Percentiles rank a stretch among this genome's conserved stretches.
Conservation (phyloP, 495 filamentous ascomycete genomes). For the Neurospora africana region DNA sequence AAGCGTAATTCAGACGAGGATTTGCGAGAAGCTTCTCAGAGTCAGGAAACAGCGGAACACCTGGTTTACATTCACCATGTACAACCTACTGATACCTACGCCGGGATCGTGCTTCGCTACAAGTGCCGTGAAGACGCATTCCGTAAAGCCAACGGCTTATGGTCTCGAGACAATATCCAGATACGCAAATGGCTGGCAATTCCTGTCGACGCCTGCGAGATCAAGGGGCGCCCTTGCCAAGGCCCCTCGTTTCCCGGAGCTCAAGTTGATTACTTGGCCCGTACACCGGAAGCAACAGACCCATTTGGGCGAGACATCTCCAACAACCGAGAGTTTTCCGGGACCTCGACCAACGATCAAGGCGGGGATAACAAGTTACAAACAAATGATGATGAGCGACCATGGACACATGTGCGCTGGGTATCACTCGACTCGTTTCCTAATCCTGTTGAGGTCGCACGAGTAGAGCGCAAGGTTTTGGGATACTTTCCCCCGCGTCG, state of each 20-base stretch:
- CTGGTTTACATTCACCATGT: slow-evolving; percentile 89
- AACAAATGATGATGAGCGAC: slow-evolving; percentile 31
- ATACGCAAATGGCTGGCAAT: slow-evolving; percentile 68
- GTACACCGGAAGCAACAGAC: slow-evolving; percentile 28
- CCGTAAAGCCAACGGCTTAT: slow-evolving; percentile 80
- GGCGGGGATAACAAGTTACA: slow-evolving; percentile 3
- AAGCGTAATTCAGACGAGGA: slow-evolving; percentile 43
- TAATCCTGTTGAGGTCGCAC: slow-evolving; percentile 70
- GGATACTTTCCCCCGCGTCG: slow-evolving; percentile 88
- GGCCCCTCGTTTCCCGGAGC: slow-evolving; percentile 21
- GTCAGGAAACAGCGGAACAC: slow-evolving; percentile 46
- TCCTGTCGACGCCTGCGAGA: slow-evolving; percentile 80
- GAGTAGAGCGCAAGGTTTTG: slow-evolving; percentile 67
- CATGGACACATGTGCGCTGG: slow-evolving; percentile 83
- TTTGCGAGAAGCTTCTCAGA: slow-evolving; percentile 13
- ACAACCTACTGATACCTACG: slow-evolving; percentile 68
- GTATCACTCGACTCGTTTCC: slow-evolving; percentile 62
- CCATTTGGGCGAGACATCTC: slow-evolving; percentile 14
- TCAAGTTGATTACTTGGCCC: slow-evolving; percentile 35
- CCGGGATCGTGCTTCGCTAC: slow-evolving; percentile 82
- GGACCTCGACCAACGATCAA: slow-evolving; percentile 16
- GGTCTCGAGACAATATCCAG: slow-evolving; percentile 86
- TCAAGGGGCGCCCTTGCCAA: slow-evolving; percentile 60
- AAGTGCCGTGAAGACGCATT: slow-evolving; percentile 71
- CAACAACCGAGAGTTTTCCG: slow-evolving; percentile 28